Conservation (phyloP, 2,329 filamentous ascomycete species). For the Fusarium ambrosium region DNA sequence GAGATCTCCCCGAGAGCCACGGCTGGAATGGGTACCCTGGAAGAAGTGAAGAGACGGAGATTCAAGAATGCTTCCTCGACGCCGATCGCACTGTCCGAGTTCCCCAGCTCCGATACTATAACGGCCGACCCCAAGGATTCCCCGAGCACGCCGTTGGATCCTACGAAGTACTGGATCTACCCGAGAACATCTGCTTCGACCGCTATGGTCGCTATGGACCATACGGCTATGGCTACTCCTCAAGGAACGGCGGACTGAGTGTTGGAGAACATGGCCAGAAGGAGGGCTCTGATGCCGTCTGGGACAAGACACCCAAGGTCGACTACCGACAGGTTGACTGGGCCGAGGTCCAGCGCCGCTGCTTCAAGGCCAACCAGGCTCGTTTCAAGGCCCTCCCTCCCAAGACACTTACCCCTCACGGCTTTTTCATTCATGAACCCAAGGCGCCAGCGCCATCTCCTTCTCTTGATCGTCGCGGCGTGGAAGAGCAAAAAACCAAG, state of each 20-base stretch:
- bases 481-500: conserved; percentile 30
- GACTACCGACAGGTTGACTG: conserved; percentile 84
- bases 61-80: conserved; percentile 85
- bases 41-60: conserved; percentile 60
- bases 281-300: conserved; percentile 84
- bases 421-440: conserved; percentile 64
- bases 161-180: conserved; percentile 82
- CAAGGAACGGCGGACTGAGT: conserved; percentile 82
- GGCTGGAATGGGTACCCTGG: conserved; percentile 53
- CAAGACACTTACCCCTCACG: conserved; percentile 58
- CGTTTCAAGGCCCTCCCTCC: conserved; percentile 71
- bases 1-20: conserved; percentile 47
- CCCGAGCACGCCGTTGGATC: conserved; percentile 90
- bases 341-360: conserved; percentile 82
- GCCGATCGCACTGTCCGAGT: conserved; percentile 72
- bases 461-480: conserved; percentile 23
- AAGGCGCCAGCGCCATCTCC: conserved; percentile 7
- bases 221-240: conserved; percentile 90
- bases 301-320: conserved; percentile 77
- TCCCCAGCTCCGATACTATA: conserved; percentile 79
- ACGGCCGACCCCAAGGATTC: conserved; percentile 85
- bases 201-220: conserved; percentile 88
- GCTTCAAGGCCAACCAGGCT: conserved; percentile 76
- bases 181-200: conserved; percentile 93
- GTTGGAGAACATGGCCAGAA: conserved; percentile 87